A percentile compares a stretch with the other conserved stretches of the same genome.
Conservation (phyloP, 805 yeast genomes). For the Candida takata region DNA sequence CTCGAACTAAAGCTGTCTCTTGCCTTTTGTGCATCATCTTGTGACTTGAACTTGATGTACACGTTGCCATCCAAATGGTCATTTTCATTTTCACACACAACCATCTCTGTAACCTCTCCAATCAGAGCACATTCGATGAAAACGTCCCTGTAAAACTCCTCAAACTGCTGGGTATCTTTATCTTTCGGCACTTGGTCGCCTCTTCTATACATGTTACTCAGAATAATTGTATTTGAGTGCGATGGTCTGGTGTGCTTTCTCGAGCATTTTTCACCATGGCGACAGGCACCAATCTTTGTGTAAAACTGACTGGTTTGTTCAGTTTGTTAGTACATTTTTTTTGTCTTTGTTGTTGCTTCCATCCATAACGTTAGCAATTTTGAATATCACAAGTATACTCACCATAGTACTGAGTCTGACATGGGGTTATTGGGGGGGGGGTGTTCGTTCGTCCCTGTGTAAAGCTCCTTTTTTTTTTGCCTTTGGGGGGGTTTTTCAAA, state of each 20-base stretch:
- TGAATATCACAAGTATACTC: conserved; percentile 7
- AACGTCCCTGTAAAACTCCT: conserved; percentile 63
- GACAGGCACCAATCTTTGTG: conserved; percentile 82
- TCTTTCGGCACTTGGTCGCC: conserved; percentile 46
- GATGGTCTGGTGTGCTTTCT: conserved; percentile 64
- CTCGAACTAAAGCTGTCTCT: conserved; percentile 58
- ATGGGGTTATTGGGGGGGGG: no score
- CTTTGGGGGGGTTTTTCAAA: not conserved
- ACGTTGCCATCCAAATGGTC: conserved; percentile 85
- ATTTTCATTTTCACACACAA: conserved; percentile 77
- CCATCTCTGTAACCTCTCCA: conserved; percentile 51
- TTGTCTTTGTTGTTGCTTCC: no score
- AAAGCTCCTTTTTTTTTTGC: conserved; percentile 1
- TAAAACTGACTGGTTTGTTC: conserved; percentile 49
- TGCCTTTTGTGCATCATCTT: conserved; percentile 54
- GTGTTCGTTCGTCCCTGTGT: no score
- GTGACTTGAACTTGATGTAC: conserved; percentile 52
- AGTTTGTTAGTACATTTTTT: conserved; percentile 6
- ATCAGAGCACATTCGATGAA: conserved; percentile 50
- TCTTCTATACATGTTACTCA: conserved; percentile 58
- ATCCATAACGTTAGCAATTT: no score
- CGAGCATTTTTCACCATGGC: conserved; percentile 87
- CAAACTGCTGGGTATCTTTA: conserved; percentile 42
- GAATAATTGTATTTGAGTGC: conserved; percentile 55
- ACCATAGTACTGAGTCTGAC: conserved; percentile 20